These are phyloP conservation scores for Panaeolus papilionaceus DNA, from an alignment of 768 basidiomycete species.

Conservation along the genomic window DNA sequence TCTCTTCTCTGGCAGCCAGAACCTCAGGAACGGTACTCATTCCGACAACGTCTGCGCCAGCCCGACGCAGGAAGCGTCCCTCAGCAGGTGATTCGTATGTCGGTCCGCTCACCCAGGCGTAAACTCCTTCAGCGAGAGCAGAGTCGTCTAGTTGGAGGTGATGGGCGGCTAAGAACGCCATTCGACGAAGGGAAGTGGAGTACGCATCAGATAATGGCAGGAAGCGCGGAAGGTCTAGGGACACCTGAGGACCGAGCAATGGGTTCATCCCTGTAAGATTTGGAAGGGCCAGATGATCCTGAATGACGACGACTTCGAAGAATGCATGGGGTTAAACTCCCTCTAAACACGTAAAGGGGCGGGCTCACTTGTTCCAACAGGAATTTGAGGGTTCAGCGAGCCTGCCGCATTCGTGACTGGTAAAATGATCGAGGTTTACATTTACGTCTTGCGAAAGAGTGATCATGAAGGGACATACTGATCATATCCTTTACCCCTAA, in stretches of 20 bases:
- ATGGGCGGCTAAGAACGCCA: constrained; percentile 76
- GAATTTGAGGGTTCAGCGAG: constrained; percentile 72
- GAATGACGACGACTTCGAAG: constrained; percentile 75
- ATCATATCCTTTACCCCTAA: constrained; percentile 80
- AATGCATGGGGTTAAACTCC: not conserved
- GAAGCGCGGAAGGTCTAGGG: constrained; percentile 72
- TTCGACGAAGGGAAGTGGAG: constrained; percentile 69
- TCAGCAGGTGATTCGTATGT: constrained; percentile 92
- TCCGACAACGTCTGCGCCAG: constrained; percentile 90
- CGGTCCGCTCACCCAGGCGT: constrained; percentile 91
- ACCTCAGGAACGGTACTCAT: constrained; percentile 96
- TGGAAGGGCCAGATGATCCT: constrained; percentile 85
- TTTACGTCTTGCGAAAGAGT: not conserved
- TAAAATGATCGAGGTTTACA: not conserved
- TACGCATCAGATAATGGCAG: constrained; percentile 87
- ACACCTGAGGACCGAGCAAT: constrained; percentile 72
- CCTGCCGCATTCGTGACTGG: constrained; percentile 91
- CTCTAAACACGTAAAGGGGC: not conserved
- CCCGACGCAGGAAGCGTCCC: constrained; percentile 73
- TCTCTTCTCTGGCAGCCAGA: constrained; percentile 77
- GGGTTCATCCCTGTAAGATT: constrained; percentile 80
- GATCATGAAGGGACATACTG: constrained; percentile 49
- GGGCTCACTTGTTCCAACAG: constrained; percentile 80
- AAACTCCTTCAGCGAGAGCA: constrained; percentile 80
- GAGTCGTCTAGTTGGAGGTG: constrained; percentile 56